Conservation (phyloP, 2,329 filamentous ascomycete species). For the Camptophora hylomeconis region DNA sequence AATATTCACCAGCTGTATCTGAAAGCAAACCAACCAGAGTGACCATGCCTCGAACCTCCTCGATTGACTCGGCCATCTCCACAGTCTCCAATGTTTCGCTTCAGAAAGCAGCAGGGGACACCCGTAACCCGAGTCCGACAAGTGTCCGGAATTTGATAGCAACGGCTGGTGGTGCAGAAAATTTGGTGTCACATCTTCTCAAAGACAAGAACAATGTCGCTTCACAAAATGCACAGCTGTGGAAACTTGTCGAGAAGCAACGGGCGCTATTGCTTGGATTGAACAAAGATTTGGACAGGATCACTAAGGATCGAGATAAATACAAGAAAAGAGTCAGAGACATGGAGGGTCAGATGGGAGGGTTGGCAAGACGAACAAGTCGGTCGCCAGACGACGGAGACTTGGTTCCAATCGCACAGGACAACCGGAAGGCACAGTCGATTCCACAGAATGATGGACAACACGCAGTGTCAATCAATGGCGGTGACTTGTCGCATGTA, state of each 20-base stretch:
- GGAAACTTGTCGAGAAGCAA: constrained; percentile 94
- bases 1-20: neutral
- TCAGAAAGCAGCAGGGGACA: constrained; percentile 45
- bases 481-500: neutral
- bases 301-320: constrained; percentile 85
- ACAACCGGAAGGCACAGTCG: too few species aligned
- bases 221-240: constrained; percentile 83
- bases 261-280: constrained; percentile 83
- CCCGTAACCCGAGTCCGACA: constrained; percentile 43
- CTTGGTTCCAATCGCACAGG: neutral
- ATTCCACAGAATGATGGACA: too few species aligned
- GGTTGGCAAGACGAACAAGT: neutral
- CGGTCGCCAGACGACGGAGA: neutral
- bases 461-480: constrained; percentile 2
- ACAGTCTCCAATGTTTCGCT: constrained; percentile 49
- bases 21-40: constrained; percentile 17
- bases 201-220: constrained; percentile 84
- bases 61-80: constrained; percentile 88
- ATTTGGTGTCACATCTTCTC: constrained; percentile 73
- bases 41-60: constrained; percentile 57
- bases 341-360: constrained; percentile 34
- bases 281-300: constrained; percentile 85
- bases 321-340: constrained; percentile 89
- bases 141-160: constrained; percentile 71
- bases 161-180: constrained; percentile 77